A percentile compares a stretch with the other conserved stretches of the same genome.
Evolutionary conservation across 768 basidiomycete genomes (phyloP).

Genomic region (Ramaria sp.): DNA sequence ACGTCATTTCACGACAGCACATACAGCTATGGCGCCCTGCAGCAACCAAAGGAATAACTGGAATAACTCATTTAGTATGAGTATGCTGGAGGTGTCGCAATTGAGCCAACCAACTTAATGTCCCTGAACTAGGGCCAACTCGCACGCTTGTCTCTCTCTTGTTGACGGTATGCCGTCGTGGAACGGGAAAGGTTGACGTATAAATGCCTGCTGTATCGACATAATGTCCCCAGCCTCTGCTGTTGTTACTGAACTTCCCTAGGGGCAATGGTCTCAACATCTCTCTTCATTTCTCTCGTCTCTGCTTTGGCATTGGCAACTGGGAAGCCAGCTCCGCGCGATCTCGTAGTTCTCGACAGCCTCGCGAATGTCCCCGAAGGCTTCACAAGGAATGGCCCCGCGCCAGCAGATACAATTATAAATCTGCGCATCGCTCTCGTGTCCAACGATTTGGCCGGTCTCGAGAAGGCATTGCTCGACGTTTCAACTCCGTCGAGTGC

Average conservation of each 20-base stretch:
- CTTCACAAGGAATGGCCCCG: slow-evolving; percentile 20
- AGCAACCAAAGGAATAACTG: too few species aligned
- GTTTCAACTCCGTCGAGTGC: slow-evolving; percentile 27
- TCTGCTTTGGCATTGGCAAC: slow-evolving; percentile 1
- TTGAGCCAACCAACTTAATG: too few species aligned
- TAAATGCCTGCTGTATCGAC: too few species aligned
- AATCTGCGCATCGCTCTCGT: slow-evolving; percentile 27
- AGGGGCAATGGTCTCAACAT: slow-evolving; percentile 2
- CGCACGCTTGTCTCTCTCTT: too few species aligned
- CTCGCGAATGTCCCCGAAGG: slow-evolving; percentile 17
- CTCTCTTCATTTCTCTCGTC: background rate
- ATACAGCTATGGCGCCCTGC: too few species aligned
- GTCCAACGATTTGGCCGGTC: slow-evolving; percentile 24
- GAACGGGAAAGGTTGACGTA: too few species aligned
- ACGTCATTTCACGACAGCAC: too few species aligned
- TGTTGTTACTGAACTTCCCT: background rate
- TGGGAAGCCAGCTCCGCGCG: background rate
- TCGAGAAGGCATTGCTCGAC: too few species aligned
- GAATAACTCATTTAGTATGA: too few species aligned
- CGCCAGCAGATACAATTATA: slow-evolving; percentile 21
- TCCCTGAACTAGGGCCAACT: too few species aligned
- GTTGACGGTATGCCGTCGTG: too few species aligned
- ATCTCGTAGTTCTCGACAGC: slow-evolving; percentile 19
- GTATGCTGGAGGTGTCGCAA: too few species aligned
- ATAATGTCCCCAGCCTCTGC: background rate